Conservation (phyloP, 192 early-diverging fungal genomes). For the Linnemannia exigua region DNA sequence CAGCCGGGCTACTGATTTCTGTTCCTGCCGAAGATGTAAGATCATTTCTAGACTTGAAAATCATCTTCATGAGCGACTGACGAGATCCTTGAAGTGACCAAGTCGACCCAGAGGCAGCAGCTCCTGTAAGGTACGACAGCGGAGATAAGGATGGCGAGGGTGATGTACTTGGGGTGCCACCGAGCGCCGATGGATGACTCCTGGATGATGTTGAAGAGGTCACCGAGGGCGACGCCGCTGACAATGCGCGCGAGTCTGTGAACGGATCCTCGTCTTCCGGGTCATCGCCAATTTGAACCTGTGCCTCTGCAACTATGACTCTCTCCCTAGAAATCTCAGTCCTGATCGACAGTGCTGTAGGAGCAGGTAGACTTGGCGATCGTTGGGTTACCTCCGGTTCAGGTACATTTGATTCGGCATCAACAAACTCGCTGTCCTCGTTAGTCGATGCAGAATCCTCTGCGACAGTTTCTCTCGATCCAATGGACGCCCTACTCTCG, state of each 20-base stretch:
- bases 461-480: neutral
- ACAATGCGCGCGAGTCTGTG: constrained; percentile 45
- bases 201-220: neutral
- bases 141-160: constrained; percentile 44
- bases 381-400: neutral
- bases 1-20: neutral
- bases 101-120: constrained; percentile 32
- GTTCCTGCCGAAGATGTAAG: neutral
- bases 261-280: constrained; percentile 50
- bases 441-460: neutral
- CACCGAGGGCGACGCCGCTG: neutral
- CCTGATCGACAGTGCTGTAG: constrained; percentile 20
- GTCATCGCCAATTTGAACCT: constrained; percentile 50
- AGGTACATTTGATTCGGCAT: neutral
- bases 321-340: constrained; percentile 23
- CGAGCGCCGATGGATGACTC: neutral
- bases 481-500: constrained; percentile 2
- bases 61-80: constrained; percentile 50
- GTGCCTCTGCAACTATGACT: constrained; percentile 41
- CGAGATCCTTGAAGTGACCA: constrained; percentile 55
- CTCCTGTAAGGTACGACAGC: constrained; percentile 46
- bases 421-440: neutral
- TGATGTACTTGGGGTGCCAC: constrained; percentile 13
- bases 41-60: constrained; percentile 52
- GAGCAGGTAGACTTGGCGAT: constrained; percentile 25